Evolutionary conservation across 192 early-diverging fungal species (phyloP), one percentile per base, ranked within the genome.

Genomic region (Glomus cerebriforme): DNA sequence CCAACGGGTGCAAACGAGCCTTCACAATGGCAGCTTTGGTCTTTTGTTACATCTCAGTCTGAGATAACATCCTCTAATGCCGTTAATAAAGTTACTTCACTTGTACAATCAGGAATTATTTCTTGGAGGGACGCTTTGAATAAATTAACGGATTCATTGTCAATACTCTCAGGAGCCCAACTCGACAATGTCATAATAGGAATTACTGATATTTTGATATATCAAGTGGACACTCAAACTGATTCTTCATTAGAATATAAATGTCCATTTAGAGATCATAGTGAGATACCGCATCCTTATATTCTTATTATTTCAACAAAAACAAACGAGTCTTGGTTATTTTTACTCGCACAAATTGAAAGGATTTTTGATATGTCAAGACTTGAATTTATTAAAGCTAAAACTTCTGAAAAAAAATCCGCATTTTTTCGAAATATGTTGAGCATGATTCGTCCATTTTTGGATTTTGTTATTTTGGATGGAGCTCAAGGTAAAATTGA

Each of bases 1-100:
- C 47, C 70, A 26, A 49, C 49, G 39, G 10, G 15, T n/a, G 17
- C 7, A 26, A 24, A 22, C 49, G n/a, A 26, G n/a, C 39, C 45
- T 59, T 34, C 72, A 19, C 72, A 24, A 32, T 59, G 34, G 4
- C 24, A 73, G 27, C 27, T 73, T n/a, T 73, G 47, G 49, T 13
- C 43, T 73, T 73, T 59, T 34, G 27, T 73, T 31, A 32, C 9
- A 58, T 58, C 72, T 49, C 13, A 12, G 24, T 59, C 49, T 31
- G 54, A 31, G 19, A 73, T 73, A 22, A 59, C 32, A 32, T 73
- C 72, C 24, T 73, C 72, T 19, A 73, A 49, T 59, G 72, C 72
- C 7, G 26, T 73, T n/a, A 59, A 49, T 9, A 59, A 59, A 32
- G 24, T 73, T 7, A 19, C 22, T 32, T 27, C 13, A 6, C 54